Base-by-base conservation (phyloP, 1,284 basidiomycete genomes). In the Cryptococcus jaspeensis region DNA sequence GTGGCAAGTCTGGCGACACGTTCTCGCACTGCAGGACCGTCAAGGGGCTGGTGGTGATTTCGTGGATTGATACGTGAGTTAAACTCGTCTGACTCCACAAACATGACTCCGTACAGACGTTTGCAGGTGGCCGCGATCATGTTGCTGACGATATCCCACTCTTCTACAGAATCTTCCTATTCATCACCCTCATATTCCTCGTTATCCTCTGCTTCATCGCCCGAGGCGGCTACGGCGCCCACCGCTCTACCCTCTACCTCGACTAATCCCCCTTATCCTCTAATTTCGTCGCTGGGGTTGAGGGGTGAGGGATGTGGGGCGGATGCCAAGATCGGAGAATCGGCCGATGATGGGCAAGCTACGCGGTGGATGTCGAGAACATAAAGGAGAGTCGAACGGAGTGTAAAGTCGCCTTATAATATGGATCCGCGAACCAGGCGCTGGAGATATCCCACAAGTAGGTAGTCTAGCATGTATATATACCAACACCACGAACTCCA, bases 1-100 rank as follows among this genome's bases (percentile, higher is more conserved):
- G 78, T 64, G 67, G 69, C 32, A 58, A 63, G 47, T 55, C 62
- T 15, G 58, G 39, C 18, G 57, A 71, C 40, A 53, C 49, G 6
- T 79, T 76, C 53, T 56, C 52, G 35, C 57, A 73, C 35, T 79
- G 79, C 62, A 69, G 66, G 50, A 69, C 73, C 16, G 73, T 77
- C 55, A 77, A 77, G 63, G 71, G 71, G 18, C 63, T 76, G 16
- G 73, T 78, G 32, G 67, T 72, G 37, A 70, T 76, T 41, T 63
- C 64, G 43, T 79, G 78, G 78, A 76, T 77, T 49, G 74, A 75
- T 55, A 76, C 74, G 70, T 72, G 60, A 66, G 70, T 68, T 20
- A 2, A 23, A 2, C 36, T 50, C 18, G 25, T 20, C 18, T 42
- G 8, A 18, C 11, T 36, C 20, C n/a, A n/a, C n/a, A n/a, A n/a